Percentiles rank a stretch among this genome's conserved stretches.
phyloP scores from a whole-genome alignment of 2,329 filamentous ascomycete species.

The Ophiostoma pallidulum region DNA sequence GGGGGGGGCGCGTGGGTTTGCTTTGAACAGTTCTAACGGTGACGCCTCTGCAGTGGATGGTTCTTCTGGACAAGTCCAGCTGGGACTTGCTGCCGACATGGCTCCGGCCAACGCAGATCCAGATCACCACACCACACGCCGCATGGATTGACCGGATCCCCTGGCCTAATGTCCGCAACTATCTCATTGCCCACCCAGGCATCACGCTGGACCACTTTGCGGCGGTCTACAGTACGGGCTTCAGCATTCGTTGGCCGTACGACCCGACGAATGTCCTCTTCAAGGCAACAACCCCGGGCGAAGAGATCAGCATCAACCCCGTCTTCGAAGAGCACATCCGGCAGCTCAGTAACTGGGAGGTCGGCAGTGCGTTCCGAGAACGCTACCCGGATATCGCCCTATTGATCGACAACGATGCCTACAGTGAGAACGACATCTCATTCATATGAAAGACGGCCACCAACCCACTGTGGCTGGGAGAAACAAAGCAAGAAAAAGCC shows the following conservation, averaged over 20 bases:
- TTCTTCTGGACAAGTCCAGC: slow-evolving; percentile 22
- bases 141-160: slow-evolving; percentile 26
- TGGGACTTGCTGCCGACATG: slow-evolving; percentile 24
- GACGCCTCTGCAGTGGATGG: slow-evolving; percentile 23
- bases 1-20: no score
- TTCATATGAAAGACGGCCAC: neutral
- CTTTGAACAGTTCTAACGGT: no score
- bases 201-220: slow-evolving; percentile 26
- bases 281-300: slow-evolving; percentile 13
- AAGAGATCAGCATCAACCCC: slow-evolving; percentile 21
- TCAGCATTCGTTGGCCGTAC: slow-evolving; percentile 24
- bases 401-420: slow-evolving; percentile 18
- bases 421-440: neutral
- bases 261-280: slow-evolving; percentile 22
- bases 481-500: no score
- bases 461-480: no score
- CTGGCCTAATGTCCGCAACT: slow-evolving; percentile 24
- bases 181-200: slow-evolving; percentile 22
- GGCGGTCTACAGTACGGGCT: slow-evolving; percentile 23
- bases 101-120: slow-evolving; percentile 22
- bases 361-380: slow-evolving; percentile 20
- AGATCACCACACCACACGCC: slow-evolving; percentile 21
- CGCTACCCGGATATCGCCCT: slow-evolving; percentile 20
- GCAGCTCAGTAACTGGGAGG: slow-evolving; percentile 23
- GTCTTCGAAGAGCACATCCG: slow-evolving; percentile 25